phyloP scores from a whole-genome alignment of 768 basidiomycete species.

The Termitomyces sp. region DNA sequence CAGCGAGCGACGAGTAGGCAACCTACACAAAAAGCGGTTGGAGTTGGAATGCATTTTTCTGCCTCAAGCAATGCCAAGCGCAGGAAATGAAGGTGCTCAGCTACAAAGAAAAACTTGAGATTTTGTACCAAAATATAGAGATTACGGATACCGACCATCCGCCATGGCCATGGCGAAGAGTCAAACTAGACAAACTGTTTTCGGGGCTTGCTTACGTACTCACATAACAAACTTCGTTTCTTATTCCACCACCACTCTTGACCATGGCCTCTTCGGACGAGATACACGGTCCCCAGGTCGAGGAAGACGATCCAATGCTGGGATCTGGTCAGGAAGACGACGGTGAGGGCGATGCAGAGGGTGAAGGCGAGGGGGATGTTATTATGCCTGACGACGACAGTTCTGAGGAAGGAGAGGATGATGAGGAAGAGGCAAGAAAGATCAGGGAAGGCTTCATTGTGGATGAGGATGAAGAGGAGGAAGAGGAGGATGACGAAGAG shows the following conservation, averaged over 20 bases:
- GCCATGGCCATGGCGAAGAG: background rate
- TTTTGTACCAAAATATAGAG: background rate
- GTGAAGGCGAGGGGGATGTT: slow-evolving; percentile 54
- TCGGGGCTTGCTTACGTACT: slow-evolving; percentile 17
- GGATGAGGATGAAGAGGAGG: slow-evolving; percentile 84
- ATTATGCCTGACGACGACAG: slow-evolving; percentile 70
- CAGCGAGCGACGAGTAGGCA: slow-evolving; percentile 62
- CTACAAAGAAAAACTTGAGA: slow-evolving; percentile 4
- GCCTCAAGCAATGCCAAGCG: slow-evolving; percentile 70
- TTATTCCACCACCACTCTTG: slow-evolving; percentile 17
- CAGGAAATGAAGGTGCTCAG: slow-evolving; percentile 41
- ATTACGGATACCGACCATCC: slow-evolving; percentile 6
- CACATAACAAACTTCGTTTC: slow-evolving; percentile 10
- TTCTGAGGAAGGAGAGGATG: slow-evolving; percentile 88
- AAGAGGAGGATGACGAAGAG: slow-evolving; percentile 67
- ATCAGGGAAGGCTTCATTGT: slow-evolving; percentile 92
- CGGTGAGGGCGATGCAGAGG: slow-evolving; percentile 34
- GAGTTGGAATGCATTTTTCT: slow-evolving; percentile 59
- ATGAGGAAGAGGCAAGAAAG: slow-evolving; percentile 79
- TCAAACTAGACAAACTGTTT: background rate
- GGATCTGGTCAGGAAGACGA: slow-evolving; percentile 51
- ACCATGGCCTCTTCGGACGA: slow-evolving; percentile 56
- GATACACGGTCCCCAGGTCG: slow-evolving; percentile 21
- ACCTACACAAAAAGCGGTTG: slow-evolving; percentile 90
- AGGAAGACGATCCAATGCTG: slow-evolving; percentile 55